Evolutionary conservation across 73 alveolate species (phyloP).

Genomic region (Paramecium tetraurelia): DNA sequence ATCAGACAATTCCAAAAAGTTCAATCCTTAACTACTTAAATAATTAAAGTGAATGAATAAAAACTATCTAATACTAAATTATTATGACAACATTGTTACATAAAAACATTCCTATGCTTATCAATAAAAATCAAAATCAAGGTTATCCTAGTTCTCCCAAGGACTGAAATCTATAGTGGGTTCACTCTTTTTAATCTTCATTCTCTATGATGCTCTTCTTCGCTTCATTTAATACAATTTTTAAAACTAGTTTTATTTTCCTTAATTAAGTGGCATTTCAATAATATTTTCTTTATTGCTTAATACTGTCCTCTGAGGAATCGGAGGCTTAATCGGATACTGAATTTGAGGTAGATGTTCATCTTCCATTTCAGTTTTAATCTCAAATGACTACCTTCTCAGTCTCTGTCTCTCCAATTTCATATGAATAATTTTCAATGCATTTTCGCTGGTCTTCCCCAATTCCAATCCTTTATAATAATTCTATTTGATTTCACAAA

Average conservation of each 20-base stretch:
- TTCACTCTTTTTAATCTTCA: not conserved
- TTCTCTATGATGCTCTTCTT: not conserved
- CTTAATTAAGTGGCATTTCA: not conserved
- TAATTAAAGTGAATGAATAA: constrained; percentile 25
- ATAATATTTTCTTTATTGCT: not conserved
- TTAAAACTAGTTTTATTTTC: not conserved
- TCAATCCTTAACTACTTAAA: not conserved
- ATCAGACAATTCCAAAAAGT: constrained; percentile 26
- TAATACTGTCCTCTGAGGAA: not conserved
- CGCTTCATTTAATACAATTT: not conserved
- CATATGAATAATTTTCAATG: constrained; percentile 11
- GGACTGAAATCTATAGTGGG: not conserved
- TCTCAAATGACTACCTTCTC: constrained; percentile 12
- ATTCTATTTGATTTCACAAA: not conserved
- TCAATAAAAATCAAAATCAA: not conserved
- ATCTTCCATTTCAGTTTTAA: not conserved
- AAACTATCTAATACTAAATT: not conserved
- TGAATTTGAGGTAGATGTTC: not conserved
- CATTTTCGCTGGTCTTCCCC: not conserved
- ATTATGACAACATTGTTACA: not conserved
- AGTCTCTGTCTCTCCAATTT: not conserved
- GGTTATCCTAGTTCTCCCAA: not conserved
- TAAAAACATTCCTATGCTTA: not conserved
- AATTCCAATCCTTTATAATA: not conserved
- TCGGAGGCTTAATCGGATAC: not conserved